Evolutionary conservation across 2,329 filamentous ascomycete species (phyloP), one percentile per base, ranked within the genome.

Genomic region (Pseudogymnoascus sp.): DNA sequence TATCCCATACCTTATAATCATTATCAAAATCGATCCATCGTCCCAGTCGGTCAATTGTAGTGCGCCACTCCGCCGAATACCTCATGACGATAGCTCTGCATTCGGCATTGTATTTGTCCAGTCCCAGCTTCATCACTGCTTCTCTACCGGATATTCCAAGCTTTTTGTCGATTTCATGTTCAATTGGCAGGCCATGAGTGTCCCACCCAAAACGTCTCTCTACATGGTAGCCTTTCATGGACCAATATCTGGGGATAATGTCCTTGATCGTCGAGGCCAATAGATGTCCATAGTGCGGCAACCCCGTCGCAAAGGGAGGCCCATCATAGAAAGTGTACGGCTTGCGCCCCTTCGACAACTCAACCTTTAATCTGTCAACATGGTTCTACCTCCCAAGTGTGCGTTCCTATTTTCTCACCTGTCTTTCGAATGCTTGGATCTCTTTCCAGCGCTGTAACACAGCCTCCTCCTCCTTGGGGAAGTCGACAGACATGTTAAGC

Each of bases 11-110:
- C 85, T 96, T 96, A 81, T 96, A 97, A 75, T 97, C 91, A 71
- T 96, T 95, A 76, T 97, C 93, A 70, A 97, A 97, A 77, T 97
- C 93, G 71, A 97, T 95, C 93, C 93, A 97, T 64, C 93, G 88
- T 64, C 93, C 93, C 42, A 97, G 78, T 66, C 93, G 83, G 73
- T 96, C 91, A 70, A 97, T 89, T 26, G 91, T 96, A 67, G 86
- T 79, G 71, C 91, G 85, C 93, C 93, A 97, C 75, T 97, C 93
- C 14, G 81, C 76, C 10, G 91, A 86, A 74, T 89, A 97, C 71
- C 90, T 85, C 91, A 97, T 96, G 69, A 97, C 93, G 75, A 97
- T 96, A 67, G 91, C 86, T 66, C 89, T 85, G 76, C 93, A 97
- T 78, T 96, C 90, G 66, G 85, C 87, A 74, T 97, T 97, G 80